Percentiles rank a stretch among this genome's conserved stretches.
Evolutionary conservation across 257 asterid genomes (phyloP).

Genomic region (Jaltomata sinuosa): DNA sequence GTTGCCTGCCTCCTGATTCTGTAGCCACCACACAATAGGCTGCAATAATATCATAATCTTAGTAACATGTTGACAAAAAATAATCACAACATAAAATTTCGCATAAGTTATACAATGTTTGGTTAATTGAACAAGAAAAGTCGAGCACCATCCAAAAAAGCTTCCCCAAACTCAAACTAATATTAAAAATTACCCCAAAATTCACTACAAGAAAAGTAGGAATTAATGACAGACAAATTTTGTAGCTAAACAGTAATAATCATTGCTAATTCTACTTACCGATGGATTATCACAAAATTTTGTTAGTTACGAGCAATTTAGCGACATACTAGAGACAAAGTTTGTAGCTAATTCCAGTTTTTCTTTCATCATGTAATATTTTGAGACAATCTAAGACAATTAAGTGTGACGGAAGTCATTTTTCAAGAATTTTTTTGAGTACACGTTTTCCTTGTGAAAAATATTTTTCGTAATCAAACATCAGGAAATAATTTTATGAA

Average conservation of each 20-base stretch:
- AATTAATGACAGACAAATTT: too few species aligned
- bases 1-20: constrained; percentile 45
- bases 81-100: not conserved
- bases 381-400: not conserved
- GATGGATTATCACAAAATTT: too few species aligned
- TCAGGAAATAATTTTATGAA: not conserved
- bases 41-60: constrained; percentile 9
- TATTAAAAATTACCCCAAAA: not conserved
- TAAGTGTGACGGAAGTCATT: not conserved
- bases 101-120: not conserved
- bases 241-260: too few species aligned
- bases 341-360: too few species aligned
- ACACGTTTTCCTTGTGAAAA: not conserved
- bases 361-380: too few species aligned
- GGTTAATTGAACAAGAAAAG: not conserved
- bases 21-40: constrained; percentile 51
- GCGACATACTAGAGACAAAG: too few species aligned
- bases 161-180: not conserved
- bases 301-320: too few species aligned
- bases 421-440: not conserved
- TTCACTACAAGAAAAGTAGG: not conserved
- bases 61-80: too few species aligned
- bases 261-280: too few species aligned
- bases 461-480: not conserved
- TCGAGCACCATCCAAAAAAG: not conserved